A percentile compares a stretch with the other conserved stretches of the same genome.
Evolutionary conservation across 768 basidiomycete genomes (phyloP).

Genomic region (Tylopilus rubrobrunneus): DNA sequence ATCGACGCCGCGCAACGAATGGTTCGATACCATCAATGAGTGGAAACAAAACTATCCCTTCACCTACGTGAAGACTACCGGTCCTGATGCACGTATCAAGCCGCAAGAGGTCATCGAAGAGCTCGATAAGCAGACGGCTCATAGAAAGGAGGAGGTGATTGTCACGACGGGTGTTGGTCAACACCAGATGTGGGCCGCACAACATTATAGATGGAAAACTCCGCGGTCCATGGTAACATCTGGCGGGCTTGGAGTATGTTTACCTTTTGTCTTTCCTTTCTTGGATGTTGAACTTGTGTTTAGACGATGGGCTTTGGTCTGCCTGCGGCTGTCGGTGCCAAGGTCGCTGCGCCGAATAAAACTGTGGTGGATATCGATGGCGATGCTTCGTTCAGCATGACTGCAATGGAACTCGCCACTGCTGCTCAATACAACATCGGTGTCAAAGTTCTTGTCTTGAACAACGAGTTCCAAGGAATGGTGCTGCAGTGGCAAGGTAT

Average conservation of each 20-base stretch:
- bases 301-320: slow-evolving; percentile 99
- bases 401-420: slow-evolving; percentile 97
- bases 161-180: slow-evolving; percentile 96
- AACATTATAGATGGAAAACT: slow-evolving; percentile 86
- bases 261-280: neutral
- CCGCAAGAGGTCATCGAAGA: slow-evolving; percentile 97
- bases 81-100: slow-evolving; percentile 71
- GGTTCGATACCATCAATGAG: slow-evolving; percentile 76
- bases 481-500: slow-evolving; percentile 97
- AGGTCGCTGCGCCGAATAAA: slow-evolving; percentile 92
- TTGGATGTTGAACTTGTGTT: neutral
- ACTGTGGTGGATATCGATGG: slow-evolving; percentile 96
- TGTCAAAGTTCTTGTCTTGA: slow-evolving; percentile 88
- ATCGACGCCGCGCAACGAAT: slow-evolving; percentile 58
- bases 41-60: slow-evolving; percentile 94
- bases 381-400: slow-evolving; percentile 99
- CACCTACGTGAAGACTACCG: slow-evolving; percentile 63
- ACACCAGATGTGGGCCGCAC: slow-evolving; percentile 99
- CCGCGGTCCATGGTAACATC: slow-evolving; percentile 89
- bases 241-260: slow-evolving; percentile 87
- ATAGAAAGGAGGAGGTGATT: slow-evolving; percentile 83
- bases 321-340: slow-evolving; percentile 92
- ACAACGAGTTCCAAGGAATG: slow-evolving; percentile 99
- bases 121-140: slow-evolving; percentile 73
- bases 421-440: slow-evolving; percentile 90